Conservation (phyloP, 139 green algal species). For the Tetradesmus obliquus region DNA sequence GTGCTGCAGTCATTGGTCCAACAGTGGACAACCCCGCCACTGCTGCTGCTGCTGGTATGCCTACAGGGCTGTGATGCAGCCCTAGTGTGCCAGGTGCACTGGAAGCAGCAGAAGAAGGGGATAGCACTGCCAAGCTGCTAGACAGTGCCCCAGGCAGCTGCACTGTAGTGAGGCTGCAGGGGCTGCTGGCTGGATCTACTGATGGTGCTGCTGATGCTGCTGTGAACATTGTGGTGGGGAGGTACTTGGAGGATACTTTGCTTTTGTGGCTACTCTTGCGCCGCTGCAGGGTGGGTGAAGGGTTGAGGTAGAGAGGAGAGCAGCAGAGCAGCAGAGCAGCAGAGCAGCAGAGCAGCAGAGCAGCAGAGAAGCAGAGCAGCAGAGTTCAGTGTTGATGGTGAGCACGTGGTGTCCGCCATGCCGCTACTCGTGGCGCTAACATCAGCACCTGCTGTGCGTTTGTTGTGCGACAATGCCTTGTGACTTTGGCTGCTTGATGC, state of each 20-base stretch:
- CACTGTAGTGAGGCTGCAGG: not conserved
- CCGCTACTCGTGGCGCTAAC: not conserved
- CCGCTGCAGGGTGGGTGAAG: not conserved
- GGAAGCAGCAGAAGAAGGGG: not conserved
- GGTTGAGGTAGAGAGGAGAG: not conserved
- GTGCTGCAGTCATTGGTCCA: not conserved
- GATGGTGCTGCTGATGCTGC: not conserved
- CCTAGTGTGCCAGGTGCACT: not conserved
- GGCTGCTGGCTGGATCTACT: not conserved
- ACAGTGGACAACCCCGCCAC: not conserved
- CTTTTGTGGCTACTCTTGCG: conserved; percentile 8
- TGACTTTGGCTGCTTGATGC: not conserved
- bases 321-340: not conserved
- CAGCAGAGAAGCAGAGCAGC: not conserved
- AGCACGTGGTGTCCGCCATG: not conserved
- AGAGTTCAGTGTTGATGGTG: not conserved
- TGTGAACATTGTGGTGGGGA: conserved; percentile 14
- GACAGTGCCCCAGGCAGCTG: not conserved
- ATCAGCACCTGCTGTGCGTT: not conserved
- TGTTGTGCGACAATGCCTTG: not conserved
- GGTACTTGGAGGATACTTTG: conserved; percentile 26
- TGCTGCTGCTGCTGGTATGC: not conserved
- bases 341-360: not conserved
- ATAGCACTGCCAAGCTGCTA: not conserved
- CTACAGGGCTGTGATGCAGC: not conserved